A percentile compares a stretch with the other conserved stretches of the same genome.
phyloP scores from a whole-genome alignment of 2,329 filamentous ascomycete species.

The Pseudocercospora musae region DNA sequence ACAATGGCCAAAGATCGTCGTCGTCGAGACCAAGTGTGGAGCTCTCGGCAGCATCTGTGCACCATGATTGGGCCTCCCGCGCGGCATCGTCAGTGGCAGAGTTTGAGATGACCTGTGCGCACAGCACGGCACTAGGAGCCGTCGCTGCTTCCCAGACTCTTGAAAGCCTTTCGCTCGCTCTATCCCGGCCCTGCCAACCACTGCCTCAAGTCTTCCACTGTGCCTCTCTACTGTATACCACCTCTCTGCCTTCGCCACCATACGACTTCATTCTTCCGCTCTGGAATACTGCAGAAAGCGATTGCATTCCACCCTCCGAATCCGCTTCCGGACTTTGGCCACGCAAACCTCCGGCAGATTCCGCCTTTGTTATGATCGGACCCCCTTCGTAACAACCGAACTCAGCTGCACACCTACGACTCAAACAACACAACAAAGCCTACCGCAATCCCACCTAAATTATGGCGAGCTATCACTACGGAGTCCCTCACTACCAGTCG shows the following conservation, averaged over 20 bases:
- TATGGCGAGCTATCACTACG: slow-evolving; percentile 52
- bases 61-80: neutral
- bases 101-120: too few species aligned
- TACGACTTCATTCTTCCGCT: neutral
- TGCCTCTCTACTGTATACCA: neutral
- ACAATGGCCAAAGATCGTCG: neutral
- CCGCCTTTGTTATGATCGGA: slow-evolving; percentile 5
- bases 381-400: slow-evolving; percentile 2
- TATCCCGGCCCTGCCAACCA: neutral
- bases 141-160: neutral
- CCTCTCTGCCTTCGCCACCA: neutral
- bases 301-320: slow-evolving; percentile 3
- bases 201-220: neutral
- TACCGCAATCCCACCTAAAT: slow-evolving; percentile 19
- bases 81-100: neutral
- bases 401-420: neutral
- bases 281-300: neutral
- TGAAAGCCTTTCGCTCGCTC: neutral
- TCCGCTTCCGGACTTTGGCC: neutral
- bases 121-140: neutral
- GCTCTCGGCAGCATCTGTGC: neutral
- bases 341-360: neutral
- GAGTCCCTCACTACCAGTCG: slow-evolving; percentile 46
- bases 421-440: neutral
- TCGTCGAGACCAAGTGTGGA: neutral